A percentile compares a stretch with the other conserved stretches of the same genome.
Conservation (phyloP, 1,284 basidiomycete species). For the Rhodotorula sp. region DNA sequence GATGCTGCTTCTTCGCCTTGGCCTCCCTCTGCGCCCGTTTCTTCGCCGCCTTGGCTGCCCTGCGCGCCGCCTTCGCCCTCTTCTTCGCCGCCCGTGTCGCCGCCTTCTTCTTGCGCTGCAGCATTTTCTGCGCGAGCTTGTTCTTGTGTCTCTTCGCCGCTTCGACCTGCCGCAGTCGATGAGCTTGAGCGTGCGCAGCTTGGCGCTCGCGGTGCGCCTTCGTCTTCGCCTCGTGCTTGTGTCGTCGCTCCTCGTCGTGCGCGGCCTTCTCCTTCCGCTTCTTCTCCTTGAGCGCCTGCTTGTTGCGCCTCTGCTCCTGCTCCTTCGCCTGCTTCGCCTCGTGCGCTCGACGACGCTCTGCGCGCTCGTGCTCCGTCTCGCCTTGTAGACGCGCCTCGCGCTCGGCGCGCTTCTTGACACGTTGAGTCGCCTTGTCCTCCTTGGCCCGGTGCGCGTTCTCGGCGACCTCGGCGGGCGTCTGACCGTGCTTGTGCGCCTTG, state of each 20-base stretch:
- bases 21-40: neutral
- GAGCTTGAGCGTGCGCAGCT: too few species aligned
- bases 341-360: neutral
- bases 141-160: neutral
- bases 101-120: too few species aligned
- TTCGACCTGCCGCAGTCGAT: too few species aligned
- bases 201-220: neutral
- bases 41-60: neutral
- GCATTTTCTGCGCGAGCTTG: neutral
- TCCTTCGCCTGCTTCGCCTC: neutral
- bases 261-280: neutral
- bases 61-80: neutral
- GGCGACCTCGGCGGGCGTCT: neutral
- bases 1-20: too few species aligned
- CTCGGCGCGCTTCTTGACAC: neutral
- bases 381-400: neutral
- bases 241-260: neutral
- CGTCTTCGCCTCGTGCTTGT: neutral
- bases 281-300: neutral
- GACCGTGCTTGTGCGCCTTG: neutral
- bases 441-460: neutral
- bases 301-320: neutral
- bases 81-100: neutral
- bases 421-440: neutral
- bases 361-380: neutral